phyloP scores from a whole-genome alignment of 2,329 filamentous ascomycete species.

The Fusarium globosum region DNA sequence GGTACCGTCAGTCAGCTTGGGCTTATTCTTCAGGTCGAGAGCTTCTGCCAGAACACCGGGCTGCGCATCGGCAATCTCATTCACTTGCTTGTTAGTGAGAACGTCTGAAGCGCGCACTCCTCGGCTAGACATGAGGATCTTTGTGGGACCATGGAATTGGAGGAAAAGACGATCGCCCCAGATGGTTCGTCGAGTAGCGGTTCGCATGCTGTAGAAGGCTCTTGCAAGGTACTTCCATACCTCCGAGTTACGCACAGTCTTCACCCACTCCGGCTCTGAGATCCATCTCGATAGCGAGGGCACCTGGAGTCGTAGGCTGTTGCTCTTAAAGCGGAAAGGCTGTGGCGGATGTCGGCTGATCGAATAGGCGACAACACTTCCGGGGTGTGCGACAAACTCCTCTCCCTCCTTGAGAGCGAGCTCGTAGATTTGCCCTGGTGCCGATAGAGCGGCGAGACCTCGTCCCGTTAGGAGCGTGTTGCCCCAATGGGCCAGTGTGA shows the following conservation, averaged over 20 bases:
- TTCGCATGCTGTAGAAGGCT: constrained; percentile 76
- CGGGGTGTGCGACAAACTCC: constrained; percentile 90
- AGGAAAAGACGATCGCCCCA: constrained; percentile 96
- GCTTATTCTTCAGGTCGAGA: constrained; percentile 59
- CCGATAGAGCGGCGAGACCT: constrained; percentile 84
- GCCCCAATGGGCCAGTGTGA: constrained; percentile 90
- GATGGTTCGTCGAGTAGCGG: constrained; percentile 81
- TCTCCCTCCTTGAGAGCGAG: constrained; percentile 84
- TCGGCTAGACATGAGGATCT: constrained; percentile 89
- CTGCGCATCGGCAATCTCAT: constrained; percentile 88
- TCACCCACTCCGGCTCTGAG: constrained; percentile 78
- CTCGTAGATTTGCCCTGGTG: constrained; percentile 90
- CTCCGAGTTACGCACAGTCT: constrained; percentile 75
- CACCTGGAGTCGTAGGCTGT: constrained; percentile 81
- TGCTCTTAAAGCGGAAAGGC: constrained; percentile 87
- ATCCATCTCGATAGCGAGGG: constrained; percentile 75
- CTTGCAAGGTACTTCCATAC: constrained; percentile 77
- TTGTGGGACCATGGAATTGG: constrained; percentile 87
- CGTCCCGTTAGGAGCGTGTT: constrained; percentile 88
- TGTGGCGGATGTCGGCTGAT: constrained; percentile 78
- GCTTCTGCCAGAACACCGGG: constrained; percentile 75
- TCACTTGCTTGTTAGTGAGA: constrained; percentile 81
- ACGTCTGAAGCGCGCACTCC: constrained; percentile 82
- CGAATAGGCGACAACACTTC: constrained; percentile 91
- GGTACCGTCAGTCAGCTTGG: constrained; percentile 39